Evolutionary conservation across 495 filamentous ascomycete genomes (phyloP), one percentile per base, ranked within the genome.

Genomic region (Podospora australis): DNA sequence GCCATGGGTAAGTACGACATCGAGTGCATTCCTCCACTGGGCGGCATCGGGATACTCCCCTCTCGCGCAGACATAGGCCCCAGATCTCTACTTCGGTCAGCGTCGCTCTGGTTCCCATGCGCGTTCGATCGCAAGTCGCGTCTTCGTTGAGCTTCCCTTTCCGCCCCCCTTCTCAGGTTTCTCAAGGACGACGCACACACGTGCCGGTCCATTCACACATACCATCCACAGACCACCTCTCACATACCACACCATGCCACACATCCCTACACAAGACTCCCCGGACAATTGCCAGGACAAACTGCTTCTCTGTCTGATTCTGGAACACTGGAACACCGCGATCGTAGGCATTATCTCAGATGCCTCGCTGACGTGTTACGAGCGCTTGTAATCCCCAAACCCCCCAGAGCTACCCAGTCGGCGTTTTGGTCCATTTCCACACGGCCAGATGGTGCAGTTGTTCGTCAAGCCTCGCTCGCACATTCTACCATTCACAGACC

Each of bases 1-100:
- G 52, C 55, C 62, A 74, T 72, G 70, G 70, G 67, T 74, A 69
- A 67, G 70, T 72, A 62, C 58, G 36, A 47, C 49, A 51, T 50
- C 53, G 39, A 40, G 53, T 63, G 55, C 56, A 55, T 59, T 43
- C 53, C 35, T 44, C 39, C 20, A 35, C 40, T 30, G 40, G 40
- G 23, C 23, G 28, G 21, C 40, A 26, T 43, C 40, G 40, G 40
- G 22, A 43, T 43, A 21, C 1, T 23, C 21, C 46, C 41, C 39
- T 19, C 17, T 42, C 36, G n/a, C 22, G 22, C 26, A 19, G 23
- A 22, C 26, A 29, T 21, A 20, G 14, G 4, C 21, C 45, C 16
- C 48, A 29, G n/a, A n/a, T n/a, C 40, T 23, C 39, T 2, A 6
- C 25, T 24, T 22, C 40, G n/a, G 40, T 43, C 40, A 43, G 40